phyloP scores from a whole-genome alignment of 495 filamentous ascomycete genomes.

The Friedmanniomyces simplex region DNA sequence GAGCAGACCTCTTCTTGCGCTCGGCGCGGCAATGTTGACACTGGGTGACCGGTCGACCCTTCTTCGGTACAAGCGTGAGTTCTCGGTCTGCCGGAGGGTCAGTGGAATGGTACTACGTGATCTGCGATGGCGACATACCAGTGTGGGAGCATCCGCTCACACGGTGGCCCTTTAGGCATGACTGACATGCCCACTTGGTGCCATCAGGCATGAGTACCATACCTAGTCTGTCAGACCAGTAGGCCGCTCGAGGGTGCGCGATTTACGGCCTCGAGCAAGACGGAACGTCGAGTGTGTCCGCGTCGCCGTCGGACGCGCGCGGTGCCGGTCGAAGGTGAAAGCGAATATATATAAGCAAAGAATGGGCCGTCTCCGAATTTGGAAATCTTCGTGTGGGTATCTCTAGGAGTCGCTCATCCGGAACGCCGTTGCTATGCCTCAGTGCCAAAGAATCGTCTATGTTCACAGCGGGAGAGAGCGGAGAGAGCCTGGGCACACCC shows the following conservation, averaged over 20 bases:
- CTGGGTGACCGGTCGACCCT: conserved; percentile 96
- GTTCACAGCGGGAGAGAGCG: background rate
- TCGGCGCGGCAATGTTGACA: conserved; percentile 92
- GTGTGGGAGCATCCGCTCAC: conserved; percentile 35
- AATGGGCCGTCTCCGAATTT: background rate
- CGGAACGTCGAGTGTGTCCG: background rate
- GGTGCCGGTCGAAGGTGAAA: background rate
- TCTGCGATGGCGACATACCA: conserved; percentile 20
- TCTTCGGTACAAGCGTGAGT: conserved; percentile 94
- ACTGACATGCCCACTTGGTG: conserved; percentile 34
- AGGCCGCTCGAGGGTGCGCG: conserved; percentile 1
- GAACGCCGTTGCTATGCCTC: conserved; percentile 14
- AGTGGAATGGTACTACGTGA: background rate
- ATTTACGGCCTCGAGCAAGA: conserved; percentile 1
- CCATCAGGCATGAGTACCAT: conserved; percentile 27
- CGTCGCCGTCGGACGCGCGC: background rate
- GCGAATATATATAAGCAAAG: conserved; percentile 4
- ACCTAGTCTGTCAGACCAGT: conserved; percentile 10
- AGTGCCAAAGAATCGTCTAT: background rate
- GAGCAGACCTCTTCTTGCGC: conserved; percentile 92
- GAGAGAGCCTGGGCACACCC: conserved; percentile 16
- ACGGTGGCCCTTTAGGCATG: conserved; percentile 36
- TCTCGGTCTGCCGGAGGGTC: conserved; percentile 57
- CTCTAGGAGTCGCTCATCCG: conserved; percentile 11
- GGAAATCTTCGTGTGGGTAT: conserved; percentile 2